Conservation (phyloP, 2,329 filamentous ascomycete species). For the Metarhizium guizhouense region DNA sequence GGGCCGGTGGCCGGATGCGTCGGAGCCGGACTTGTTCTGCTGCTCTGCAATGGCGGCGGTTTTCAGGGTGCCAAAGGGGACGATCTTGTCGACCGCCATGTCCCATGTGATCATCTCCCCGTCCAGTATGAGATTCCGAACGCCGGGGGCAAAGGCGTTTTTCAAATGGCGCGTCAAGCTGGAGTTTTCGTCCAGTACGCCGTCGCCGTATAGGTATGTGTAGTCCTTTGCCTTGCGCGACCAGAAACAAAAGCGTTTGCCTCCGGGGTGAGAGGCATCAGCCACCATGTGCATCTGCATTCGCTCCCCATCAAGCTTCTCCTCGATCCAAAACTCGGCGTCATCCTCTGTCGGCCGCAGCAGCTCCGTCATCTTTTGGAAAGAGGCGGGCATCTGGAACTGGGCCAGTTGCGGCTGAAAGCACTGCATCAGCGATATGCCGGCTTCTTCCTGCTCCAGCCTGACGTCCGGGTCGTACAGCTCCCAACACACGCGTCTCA, state of each 20-base stretch:
- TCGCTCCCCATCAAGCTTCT: slow-evolving; percentile 92
- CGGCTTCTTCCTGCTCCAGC: slow-evolving; percentile 65
- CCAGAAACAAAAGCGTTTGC: slow-evolving; percentile 77
- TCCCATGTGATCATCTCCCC: slow-evolving; percentile 99
- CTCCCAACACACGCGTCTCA: slow-evolving; percentile 92
- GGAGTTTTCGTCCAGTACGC: slow-evolving; percentile 63
- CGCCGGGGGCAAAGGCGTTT: slow-evolving; percentile 65
- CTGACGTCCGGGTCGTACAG: slow-evolving; percentile 64
- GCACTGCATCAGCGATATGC: slow-evolving; percentile 80
- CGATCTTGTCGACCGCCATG: slow-evolving; percentile 70
- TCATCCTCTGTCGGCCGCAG: slow-evolving; percentile 60
- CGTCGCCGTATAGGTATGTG: slow-evolving; percentile 81
- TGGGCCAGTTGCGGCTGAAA: slow-evolving; percentile 94
- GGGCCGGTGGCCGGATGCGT: slow-evolving; percentile 45
- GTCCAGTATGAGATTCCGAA: slow-evolving; percentile 83
- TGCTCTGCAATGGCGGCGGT: slow-evolving; percentile 77
- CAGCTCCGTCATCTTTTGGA: slow-evolving; percentile 68
- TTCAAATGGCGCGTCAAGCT: slow-evolving; percentile 74
- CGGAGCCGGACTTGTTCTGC: slow-evolving; percentile 49
- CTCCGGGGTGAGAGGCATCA: slow-evolving; percentile 58
- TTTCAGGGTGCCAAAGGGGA: slow-evolving; percentile 88
- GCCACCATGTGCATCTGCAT: slow-evolving; percentile 92
- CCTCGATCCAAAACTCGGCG: slow-evolving; percentile 87
- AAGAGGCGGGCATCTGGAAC: slow-evolving; percentile 71
- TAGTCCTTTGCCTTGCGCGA: slow-evolving; percentile 96